Base-by-base conservation (phyloP, 2,329 filamentous ascomycete species). In the Fusarium xylarioides region DNA sequence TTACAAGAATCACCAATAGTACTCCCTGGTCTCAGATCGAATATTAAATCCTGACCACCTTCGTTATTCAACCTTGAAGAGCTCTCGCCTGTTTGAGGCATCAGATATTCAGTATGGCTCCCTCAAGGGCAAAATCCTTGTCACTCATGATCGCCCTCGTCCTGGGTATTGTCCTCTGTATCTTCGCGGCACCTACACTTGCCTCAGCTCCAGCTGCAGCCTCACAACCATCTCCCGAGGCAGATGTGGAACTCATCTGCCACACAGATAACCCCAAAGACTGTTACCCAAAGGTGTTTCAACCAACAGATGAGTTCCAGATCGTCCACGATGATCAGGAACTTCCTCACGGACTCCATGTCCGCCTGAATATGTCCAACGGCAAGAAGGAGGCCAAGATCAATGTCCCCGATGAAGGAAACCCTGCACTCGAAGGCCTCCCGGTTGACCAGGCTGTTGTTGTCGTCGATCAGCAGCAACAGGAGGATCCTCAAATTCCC, bases 301-400 rank as follows among this genome's bases (percentile, higher is more conserved):
- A 87, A 62, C 84, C 91, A 3, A 93, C 91, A 2, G 82, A 90
- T 53, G 86, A 91, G 63, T 93, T 93, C 72, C 90, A 92, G 79
- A 77, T 81, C 12, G 85, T 93, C 44, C 89, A 85, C 67, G 85
- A 89, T 40, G 91, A 91, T 74, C 91, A 93, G 79, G 87, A 91
- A 42, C 78, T 93, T 7, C 91, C 91, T 2, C 81, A 85, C 1
- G 91, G 91, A 11, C 85, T 93, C 9, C 91, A 93, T 78, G 86
- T 93, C 57, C 88, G 91, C 43, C 81, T 93, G 61, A 89, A 93
- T 77, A 85, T 93, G 52, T 85, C 86, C 74, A 91, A 90, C 1
- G 91, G 91, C 28, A 75, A 85, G 73, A 91, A 89, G 73, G 90
- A 92, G 78, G 91, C 91, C 73, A 91, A 91, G 77, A 84, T 92